These are phyloP conservation scores for Sequoia sempervirens DNA, from an alignment of 75 land plant genomes.

Conservation along the genomic window DNA sequence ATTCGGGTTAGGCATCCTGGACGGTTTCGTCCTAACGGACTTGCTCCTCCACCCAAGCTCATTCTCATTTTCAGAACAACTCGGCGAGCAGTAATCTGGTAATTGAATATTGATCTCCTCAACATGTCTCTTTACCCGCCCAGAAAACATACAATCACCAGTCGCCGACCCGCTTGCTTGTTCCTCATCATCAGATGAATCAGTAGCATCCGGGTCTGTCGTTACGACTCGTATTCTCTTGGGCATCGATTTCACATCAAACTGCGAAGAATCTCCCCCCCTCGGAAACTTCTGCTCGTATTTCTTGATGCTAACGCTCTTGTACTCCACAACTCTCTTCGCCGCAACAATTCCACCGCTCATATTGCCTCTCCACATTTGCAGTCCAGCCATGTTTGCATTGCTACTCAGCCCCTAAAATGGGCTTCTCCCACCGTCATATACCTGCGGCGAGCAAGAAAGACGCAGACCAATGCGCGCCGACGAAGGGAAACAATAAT, in stretches of 20 bases:
- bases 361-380: not conserved
- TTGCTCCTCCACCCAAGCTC: not conserved
- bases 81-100: not conserved
- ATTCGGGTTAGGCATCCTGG: not conserved
- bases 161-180: too few relatives aligned
- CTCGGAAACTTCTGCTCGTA: not conserved
- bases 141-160: not conserved
- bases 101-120: slow-evolving; percentile 4
- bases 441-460: not conserved
- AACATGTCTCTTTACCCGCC: not conserved
- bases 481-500: not conserved
- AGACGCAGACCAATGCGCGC: not conserved
- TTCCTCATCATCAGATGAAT: not conserved
- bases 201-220: not conserved
- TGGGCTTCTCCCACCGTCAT: not conserved
- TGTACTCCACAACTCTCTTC: not conserved
- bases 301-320: slow-evolving; percentile 2
- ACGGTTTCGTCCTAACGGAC: not conserved
- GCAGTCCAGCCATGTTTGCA: not conserved
- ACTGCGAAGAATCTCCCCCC: not conserved
- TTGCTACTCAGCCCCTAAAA: too few relatives aligned
- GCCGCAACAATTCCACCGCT: not conserved
- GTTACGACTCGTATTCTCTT: not conserved
- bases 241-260: not conserved
- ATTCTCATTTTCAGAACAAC: not conserved